Evolutionary conservation across 495 filamentous ascomycete genomes (phyloP).

Genomic region (Aspergillus sparsus): DNA sequence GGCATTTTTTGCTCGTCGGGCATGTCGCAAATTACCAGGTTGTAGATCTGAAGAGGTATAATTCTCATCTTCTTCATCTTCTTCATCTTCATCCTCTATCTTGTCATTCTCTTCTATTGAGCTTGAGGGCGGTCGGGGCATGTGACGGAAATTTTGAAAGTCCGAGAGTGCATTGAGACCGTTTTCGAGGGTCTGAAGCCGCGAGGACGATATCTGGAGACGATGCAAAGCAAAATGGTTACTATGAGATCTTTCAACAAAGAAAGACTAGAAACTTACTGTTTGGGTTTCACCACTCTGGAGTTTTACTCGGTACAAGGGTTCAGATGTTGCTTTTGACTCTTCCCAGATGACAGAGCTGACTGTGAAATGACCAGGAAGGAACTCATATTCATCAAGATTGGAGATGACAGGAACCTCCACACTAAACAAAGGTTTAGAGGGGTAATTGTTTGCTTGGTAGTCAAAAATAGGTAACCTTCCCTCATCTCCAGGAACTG

Average conservation of each 20-base stretch:
- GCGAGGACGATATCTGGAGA: slow-evolving; percentile 30
- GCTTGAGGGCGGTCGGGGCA: slow-evolving; percentile 2
- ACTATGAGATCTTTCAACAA: neutral
- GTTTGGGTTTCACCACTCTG: slow-evolving; percentile 46
- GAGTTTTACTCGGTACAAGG: slow-evolving; percentile 47
- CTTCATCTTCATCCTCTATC: neutral
- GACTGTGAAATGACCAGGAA: slow-evolving; percentile 48
- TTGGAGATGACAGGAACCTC: slow-evolving; percentile 42
- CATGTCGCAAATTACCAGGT: slow-evolving; percentile 4
- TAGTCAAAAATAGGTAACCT: neutral
- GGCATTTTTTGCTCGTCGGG: slow-evolving; percentile 20
- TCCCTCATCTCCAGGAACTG: neutral
- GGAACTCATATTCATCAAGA: slow-evolving; percentile 50
- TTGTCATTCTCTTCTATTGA: slow-evolving; percentile 10
- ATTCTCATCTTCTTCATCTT: slow-evolving; percentile 15
- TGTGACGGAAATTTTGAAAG: slow-evolving; percentile 23
- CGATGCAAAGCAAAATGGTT: slow-evolving; percentile 2
- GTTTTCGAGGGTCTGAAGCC: slow-evolving; percentile 36
- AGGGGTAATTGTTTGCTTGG: neutral
- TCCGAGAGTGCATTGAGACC: slow-evolving; percentile 34
- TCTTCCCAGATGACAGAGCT: slow-evolving; percentile 38
- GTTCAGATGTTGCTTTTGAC: slow-evolving; percentile 23
- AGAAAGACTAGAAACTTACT: slow-evolving; percentile 33
- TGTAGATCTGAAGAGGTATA: slow-evolving; percentile 13
- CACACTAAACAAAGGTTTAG: slow-evolving; percentile 29